phyloP scores from a whole-genome alignment of 257 asterid genomes.

The Gardenia jasminoides region DNA sequence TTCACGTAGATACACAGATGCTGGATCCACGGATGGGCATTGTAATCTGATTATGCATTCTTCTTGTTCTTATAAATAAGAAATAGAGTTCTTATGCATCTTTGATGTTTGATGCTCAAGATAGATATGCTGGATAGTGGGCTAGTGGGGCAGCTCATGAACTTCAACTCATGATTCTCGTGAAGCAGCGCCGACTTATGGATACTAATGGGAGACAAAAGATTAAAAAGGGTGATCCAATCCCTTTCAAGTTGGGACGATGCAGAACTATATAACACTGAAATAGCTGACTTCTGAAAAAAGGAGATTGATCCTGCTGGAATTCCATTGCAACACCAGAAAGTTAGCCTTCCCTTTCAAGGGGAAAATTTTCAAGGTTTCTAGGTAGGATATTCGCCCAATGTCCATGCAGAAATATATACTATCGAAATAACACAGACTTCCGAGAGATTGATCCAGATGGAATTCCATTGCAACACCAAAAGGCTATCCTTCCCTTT shows the following conservation, averaged over 20 bases:
- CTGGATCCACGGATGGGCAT: no score
- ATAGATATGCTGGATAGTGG: no score
- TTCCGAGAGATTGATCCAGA: background rate
- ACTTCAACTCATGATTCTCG: background rate
- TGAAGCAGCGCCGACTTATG: no score
- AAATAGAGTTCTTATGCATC: no score
- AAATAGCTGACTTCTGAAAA: no score
- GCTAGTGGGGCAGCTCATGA: background rate
- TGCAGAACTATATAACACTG: background rate
- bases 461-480: background rate
- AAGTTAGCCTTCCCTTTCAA: background rate
- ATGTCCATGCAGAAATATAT: background rate
- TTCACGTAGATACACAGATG: no score
- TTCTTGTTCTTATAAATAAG: no score
- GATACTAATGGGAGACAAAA: background rate
- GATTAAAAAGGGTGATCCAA: background rate
- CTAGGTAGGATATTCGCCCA: no score
- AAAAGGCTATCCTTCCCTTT: background rate
- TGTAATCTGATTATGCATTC: no score
- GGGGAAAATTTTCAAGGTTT: no score
- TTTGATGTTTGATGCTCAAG: no score
- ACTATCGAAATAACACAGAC: no score
- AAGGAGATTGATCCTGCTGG: background rate
- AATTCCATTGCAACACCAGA: background rate
- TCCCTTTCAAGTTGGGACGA: background rate